Base-by-base conservation (phyloP, 768 basidiomycete species). In the Clathrus columnatus region DNA sequence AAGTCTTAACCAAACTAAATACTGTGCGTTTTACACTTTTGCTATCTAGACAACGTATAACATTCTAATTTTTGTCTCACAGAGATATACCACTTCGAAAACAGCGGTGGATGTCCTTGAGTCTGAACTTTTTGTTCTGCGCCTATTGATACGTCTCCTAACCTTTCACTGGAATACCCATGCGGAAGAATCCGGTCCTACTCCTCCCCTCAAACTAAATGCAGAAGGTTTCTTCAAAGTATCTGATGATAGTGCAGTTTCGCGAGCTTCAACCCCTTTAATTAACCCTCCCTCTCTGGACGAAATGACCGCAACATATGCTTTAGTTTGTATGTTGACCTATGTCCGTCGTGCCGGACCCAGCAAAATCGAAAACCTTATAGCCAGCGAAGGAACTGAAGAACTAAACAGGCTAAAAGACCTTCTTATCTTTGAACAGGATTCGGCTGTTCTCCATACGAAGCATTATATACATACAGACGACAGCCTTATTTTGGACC, bases 1-100 rank as follows among this genome's bases (percentile, higher is more conserved):
- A 89, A 61, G 75, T 88, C 23, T 69, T 94, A 42, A 90, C 94
- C 60, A 80, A 82, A 36, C 70, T 94, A 29, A 77, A 83, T 52
- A 87, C 84, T 76, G 91, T 91, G 57, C 51, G 64, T 58, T 30
- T 7, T 24, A 26, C 29, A 61, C 65, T 51, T 26, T 26, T 42
- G 18, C 36, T 61, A 47, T 36, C 48, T 48, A 49, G 7, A 48
- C 57, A 8, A 28, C 54, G 24, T 52, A 50, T 57, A 32, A 7
- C 2, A 45, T 23, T 24, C 43, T 16, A 16, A 41, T 43, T 24
- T 48, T 16, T 44, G 14, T 56, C 6, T 51, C n/a, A n/a, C n/a
- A 54, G 53, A 54, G 47, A 54, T 30, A 48, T 29, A 14, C n/a
- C 18, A 18, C 8, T 10, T 46, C 44, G 27, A 46, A 54, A 7